A percentile compares a stretch with the other conserved stretches of the same genome.
phyloP scores from a whole-genome alignment of 352 stramenopile species.

The Phytopythium montanum region DNA sequence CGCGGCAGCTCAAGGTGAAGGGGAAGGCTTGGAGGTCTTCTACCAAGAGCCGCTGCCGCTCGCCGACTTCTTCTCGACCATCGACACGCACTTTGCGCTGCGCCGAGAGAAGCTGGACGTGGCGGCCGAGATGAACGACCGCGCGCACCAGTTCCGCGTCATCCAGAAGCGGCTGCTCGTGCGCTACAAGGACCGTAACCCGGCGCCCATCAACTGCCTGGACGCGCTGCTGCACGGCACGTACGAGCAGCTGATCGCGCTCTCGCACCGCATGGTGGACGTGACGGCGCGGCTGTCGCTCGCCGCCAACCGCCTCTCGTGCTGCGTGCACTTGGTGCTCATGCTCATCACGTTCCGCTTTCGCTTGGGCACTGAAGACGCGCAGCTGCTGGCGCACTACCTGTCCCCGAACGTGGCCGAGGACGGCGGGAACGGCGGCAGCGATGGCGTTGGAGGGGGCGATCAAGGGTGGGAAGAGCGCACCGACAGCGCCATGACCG shows the following conservation, averaged over 20 bases:
- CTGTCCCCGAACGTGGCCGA: constrained; percentile 64
- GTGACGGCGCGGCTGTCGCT: constrained; percentile 46
- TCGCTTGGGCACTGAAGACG: constrained; percentile 59
- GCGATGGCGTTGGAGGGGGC: constrained; percentile 21
- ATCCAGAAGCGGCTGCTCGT: constrained; percentile 90
- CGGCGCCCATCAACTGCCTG: constrained; percentile 69
- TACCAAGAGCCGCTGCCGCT: constrained; percentile 85
- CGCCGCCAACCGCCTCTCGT: constrained; percentile 62
- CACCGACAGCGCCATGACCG: constrained; percentile 79
- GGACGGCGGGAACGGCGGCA: constrained; percentile 23
- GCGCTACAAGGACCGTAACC: constrained; percentile 88
- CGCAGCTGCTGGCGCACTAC: constrained; percentile 54
- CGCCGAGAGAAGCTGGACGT: constrained; percentile 64
- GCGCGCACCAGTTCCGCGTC: constrained; percentile 83
- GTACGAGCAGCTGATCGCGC: constrained; percentile 75
- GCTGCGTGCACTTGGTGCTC: constrained; percentile 72
- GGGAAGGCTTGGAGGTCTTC: constrained; percentile 49
- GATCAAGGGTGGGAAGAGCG: constrained; percentile 89
- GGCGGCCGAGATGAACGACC: constrained; percentile 73
- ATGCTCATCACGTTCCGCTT: constrained; percentile 86
- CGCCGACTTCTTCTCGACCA: constrained; percentile 82
- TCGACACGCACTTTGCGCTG: constrained; percentile 82
- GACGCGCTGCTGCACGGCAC: constrained; percentile 86
- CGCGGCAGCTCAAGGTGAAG: constrained; percentile 9
- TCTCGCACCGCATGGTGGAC: constrained; percentile 70